Percentiles rank a stretch among this genome's conserved stretches.
Evolutionary conservation across 495 filamentous ascomycete species (phyloP).

Genomic region (Talaromyces borbonicus): DNA sequence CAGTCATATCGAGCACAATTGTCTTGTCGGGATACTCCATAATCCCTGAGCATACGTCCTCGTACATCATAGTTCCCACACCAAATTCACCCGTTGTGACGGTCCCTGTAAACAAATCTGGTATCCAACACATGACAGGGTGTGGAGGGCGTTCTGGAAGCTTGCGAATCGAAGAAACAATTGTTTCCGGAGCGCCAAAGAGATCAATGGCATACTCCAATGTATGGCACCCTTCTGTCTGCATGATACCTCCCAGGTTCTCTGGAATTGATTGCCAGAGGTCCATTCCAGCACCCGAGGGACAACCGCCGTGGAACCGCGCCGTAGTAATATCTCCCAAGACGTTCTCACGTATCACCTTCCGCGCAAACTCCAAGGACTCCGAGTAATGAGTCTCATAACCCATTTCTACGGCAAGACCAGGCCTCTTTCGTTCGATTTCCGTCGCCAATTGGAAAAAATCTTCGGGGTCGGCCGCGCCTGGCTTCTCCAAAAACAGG

Average conservation of each 20-base stretch:
- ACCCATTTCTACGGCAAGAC: conserved; percentile 9
- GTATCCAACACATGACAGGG: conserved; percentile 6
- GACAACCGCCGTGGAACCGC: conserved; percentile 14
- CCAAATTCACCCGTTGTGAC: conserved; percentile 3
- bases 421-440: conserved; percentile 2
- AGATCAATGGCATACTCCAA: conserved; percentile 10
- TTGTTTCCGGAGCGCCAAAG: conserved; percentile 9
- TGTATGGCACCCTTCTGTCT: conserved; percentile 10
- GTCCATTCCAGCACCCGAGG: conserved; percentile 11
- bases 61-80: conserved; percentile 10
- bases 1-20: conserved; percentile 9
- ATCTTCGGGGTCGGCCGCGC: conserved; percentile 1
- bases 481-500: conserved; percentile 8
- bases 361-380: conserved; percentile 10
- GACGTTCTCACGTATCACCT: conserved; percentile 6
- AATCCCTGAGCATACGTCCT: conserved; percentile 12
- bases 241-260: conserved; percentile 10
- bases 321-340: conserved; percentile 11
- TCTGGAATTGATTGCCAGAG: conserved; percentile 10
- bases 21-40: conserved; percentile 10
- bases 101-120: conserved; percentile 3
- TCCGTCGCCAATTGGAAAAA: conserved; percentile 4
- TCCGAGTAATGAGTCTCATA: conserved; percentile 13
- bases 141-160: conserved; percentile 7
- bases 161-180: conserved; percentile 13